Conservation (phyloP, 192 early-diverging fungal genomes). For the Geranomyces variabilis region DNA sequence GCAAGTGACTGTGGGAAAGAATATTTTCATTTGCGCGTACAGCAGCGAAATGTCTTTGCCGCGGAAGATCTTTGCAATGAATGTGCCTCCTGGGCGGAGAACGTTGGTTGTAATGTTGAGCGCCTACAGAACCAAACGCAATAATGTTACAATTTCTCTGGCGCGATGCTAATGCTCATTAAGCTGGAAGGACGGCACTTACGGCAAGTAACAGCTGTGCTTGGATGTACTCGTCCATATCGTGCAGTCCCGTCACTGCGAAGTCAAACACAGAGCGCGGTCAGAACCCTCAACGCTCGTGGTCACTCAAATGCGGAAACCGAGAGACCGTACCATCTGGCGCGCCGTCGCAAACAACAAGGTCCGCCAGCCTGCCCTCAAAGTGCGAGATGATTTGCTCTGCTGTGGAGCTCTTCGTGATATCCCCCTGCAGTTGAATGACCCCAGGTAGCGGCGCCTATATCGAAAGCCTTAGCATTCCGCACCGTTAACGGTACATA, state of each 20-base stretch:
- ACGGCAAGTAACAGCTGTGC: conserved; percentile 91
- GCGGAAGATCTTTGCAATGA: conserved; percentile 98
- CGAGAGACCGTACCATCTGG: conserved; percentile 71
- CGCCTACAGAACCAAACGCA: conserved; percentile 45
- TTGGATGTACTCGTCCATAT: conserved; percentile 99
- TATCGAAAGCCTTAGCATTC: too few species aligned
- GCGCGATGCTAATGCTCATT: neutral
- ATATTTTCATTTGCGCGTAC: conserved; percentile 87
- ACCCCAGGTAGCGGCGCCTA: conserved; percentile 90
- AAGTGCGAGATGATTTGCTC: conserved; percentile 89
- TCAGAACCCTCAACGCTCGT: neutral
- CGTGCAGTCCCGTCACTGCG: conserved; percentile 90
- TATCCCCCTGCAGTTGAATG: conserved; percentile 96
- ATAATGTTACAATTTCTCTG: neutral
- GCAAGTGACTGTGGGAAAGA: conserved; percentile 89
- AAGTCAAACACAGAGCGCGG: neutral
- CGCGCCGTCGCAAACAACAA: conserved; percentile 96
- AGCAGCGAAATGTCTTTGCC: conserved; percentile 93
- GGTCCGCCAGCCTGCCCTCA: conserved; percentile 83
- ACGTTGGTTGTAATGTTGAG: conserved; percentile 97
- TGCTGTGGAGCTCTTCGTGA: conserved; percentile 92
- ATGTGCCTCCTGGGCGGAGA: conserved; percentile 84
- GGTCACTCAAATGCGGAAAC: neutral
- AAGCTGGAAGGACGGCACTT: neutral
- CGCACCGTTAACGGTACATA: too few species aligned